Conservation (phyloP, 2,329 filamentous ascomycete genomes). For the Cordyceps farinosa region DNA sequence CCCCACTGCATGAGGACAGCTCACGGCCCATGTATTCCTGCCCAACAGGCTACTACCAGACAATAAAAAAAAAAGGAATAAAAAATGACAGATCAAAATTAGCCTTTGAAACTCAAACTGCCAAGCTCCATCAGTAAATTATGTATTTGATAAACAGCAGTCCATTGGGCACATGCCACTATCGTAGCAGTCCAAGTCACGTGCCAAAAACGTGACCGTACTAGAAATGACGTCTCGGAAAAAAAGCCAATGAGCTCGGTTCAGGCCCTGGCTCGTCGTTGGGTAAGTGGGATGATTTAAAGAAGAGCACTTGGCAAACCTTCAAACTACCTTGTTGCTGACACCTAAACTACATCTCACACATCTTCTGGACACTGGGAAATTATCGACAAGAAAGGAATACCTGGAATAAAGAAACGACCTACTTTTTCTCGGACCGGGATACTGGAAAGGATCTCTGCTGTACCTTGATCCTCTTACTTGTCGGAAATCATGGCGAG, state of each 20-base stretch:
- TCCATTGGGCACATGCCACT: no score
- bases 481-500: constrained; percentile 9
- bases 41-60: no score
- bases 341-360: background rate
- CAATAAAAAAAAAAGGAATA: no score
- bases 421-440: background rate
- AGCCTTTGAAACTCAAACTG: no score
- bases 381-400: background rate
- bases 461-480: background rate
- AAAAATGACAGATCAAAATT: no score
- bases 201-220: background rate
- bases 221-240: background rate
- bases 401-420: background rate
- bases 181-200: background rate
- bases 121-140: background rate
- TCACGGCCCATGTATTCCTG: no score
- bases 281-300: background rate
- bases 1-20: no score
- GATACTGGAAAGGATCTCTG: background rate
- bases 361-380: background rate
- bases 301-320: background rate
- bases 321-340: background rate
- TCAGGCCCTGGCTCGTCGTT: background rate
- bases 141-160: background rate
- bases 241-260: background rate